Evolutionary conservation across 1,139 yeast genomes (phyloP).

Genomic region (Blastobotrys capitulatus): DNA sequence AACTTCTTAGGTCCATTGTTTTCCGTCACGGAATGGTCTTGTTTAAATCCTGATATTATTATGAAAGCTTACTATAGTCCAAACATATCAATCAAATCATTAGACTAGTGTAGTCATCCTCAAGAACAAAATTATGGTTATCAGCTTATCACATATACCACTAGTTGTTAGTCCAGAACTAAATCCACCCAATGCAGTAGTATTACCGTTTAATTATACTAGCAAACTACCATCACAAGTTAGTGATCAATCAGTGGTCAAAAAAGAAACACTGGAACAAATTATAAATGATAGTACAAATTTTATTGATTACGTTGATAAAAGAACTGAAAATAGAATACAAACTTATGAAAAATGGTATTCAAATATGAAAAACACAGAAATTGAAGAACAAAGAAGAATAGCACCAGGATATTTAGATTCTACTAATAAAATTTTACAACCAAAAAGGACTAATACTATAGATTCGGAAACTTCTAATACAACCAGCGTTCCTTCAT

Average conservation of each 20-base stretch:
- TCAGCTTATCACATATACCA: constrained; percentile 47
- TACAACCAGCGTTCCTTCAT: too few species aligned
- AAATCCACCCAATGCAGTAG: constrained; percentile 54
- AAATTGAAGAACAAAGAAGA: constrained; percentile 30
- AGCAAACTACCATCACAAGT: constrained; percentile 26
- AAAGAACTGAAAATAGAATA: constrained; percentile 27
- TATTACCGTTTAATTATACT: constrained; percentile 50
- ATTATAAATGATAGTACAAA: constrained; percentile 25
- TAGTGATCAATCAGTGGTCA: constrained; percentile 5
- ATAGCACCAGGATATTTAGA: constrained; percentile 44
- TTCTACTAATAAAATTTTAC: constrained; percentile 25
- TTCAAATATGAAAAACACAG: constrained; percentile 22
- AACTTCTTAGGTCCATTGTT: too few species aligned
- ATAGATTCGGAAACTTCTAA: neutral
- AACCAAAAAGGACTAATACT: constrained; percentile 21
- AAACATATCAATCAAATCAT: too few species aligned
- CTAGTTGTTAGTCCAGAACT: constrained; percentile 50
- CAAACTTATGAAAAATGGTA: constrained; percentile 34
- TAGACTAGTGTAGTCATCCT: too few species aligned
- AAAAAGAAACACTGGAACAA: constrained; percentile 11
- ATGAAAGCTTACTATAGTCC: constrained; percentile 23
- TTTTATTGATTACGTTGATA: constrained; percentile 24
- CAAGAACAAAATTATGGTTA: too few species aligned
- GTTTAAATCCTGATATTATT: too few species aligned
- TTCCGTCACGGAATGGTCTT: too few species aligned